Evolutionary conservation across 805 yeast species (phyloP), one percentile per base, ranked within the genome.

Genomic region (Pichia kluyveri): DNA sequence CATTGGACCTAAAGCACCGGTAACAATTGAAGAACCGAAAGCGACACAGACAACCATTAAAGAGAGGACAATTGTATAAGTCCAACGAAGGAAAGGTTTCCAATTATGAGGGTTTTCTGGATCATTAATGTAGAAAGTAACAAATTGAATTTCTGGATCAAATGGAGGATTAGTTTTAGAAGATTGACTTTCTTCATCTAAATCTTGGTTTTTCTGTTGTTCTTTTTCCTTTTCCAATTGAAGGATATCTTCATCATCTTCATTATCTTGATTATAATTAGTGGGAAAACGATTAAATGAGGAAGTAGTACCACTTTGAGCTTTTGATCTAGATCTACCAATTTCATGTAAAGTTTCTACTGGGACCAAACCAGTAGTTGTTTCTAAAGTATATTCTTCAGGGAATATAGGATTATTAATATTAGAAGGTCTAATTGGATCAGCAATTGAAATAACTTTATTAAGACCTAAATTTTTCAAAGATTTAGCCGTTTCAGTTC

Each of bases 21-120:
- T 83, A 57, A 87, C 83, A 61, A 91, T 84, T 1, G 96, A 84
- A 5, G 96, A 86, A 39, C 96, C 96, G 63, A 86, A 89, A 2
- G 97, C 97, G 31, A 91, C 96, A 58, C 88, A 77, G 49, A 90
- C 82, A 44, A 90, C 96, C 53, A 86, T 72, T 32, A 79, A 54
- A 1, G 96, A 80, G 26, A 86, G 69, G 10, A 81, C 54, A 31
- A 83, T 61, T 0, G 97, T 88, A 61, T 83, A 86, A 1, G 63
- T 4, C 86, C 90, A 81, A 60, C 79, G 77, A 23, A 63, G 47
- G 53, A 56, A 55, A 32, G 69, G 47, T 27, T 75, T 68, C 97
- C 97, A 89, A 65, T 89, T 89, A 60, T 82, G 83, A 30, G 97
- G 97, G 66, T 90, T 90, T 57, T 79, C 91, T 0, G 95, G 95